These are phyloP conservation scores for Tricholoma sp. DNA, from an alignment of 768 basidiomycete genomes.

Conservation along the genomic window DNA sequence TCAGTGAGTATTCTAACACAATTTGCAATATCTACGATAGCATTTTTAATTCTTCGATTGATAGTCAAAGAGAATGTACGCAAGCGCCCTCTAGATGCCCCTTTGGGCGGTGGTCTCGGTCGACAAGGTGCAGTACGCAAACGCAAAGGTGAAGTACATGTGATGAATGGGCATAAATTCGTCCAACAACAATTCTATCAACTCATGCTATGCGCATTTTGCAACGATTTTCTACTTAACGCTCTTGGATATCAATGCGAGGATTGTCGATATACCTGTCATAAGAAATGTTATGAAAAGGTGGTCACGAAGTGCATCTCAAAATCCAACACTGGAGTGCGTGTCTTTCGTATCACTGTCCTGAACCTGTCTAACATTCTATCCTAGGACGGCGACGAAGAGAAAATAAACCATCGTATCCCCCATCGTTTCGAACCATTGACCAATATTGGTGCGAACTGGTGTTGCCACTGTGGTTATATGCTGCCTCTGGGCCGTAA, in stretches of 20 bases:
- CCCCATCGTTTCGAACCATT: conserved; percentile 97
- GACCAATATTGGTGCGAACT: conserved; percentile 95
- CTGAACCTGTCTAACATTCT: conserved; percentile 3
- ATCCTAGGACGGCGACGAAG: conserved; percentile 86
- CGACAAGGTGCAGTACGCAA: conserved; percentile 98
- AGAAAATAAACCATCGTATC: conserved; percentile 98
- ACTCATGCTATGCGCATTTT: conserved; percentile 97
- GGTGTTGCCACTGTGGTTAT: conserved; percentile 99
- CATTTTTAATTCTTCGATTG: conserved; percentile 10
- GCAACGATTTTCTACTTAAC: conserved; percentile 95
- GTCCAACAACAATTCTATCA: conserved; percentile 97
- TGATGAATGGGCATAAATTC: conserved; percentile 99
- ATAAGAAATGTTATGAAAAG: conserved; percentile 98
- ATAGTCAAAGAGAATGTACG: conserved; percentile 97
- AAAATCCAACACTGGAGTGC: conserved; percentile 89
- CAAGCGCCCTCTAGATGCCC: conserved; percentile 89
- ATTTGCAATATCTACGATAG: conserved; percentile 2
- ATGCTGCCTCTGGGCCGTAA: conserved; percentile 96
- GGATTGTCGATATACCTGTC: conserved; percentile 97
- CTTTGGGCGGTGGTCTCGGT: conserved; percentile 82
- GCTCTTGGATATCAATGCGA: conserved; percentile 99
- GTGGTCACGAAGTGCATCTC: conserved; percentile 99
- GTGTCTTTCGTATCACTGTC: conserved; percentile 23
- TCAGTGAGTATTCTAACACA: conserved; percentile 58
- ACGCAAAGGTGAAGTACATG: conserved; percentile 96